Evolutionary conservation across 2,329 filamentous ascomycete genomes (phyloP), one percentile per base, ranked within the genome.

Genomic region (Alternaria sp.): DNA sequence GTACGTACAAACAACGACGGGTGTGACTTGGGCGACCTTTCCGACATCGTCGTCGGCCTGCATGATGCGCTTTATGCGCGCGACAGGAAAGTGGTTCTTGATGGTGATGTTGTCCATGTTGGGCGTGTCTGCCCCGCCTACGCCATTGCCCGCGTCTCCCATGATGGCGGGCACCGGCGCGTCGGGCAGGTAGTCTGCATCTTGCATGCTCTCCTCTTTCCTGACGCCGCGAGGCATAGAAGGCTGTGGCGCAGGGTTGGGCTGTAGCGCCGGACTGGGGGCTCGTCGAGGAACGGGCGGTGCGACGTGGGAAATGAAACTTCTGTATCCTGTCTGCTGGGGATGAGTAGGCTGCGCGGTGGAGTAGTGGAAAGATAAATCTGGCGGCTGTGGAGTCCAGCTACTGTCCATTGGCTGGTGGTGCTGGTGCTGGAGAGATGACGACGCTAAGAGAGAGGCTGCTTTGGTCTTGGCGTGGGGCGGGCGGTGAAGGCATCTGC

Each of bases 1-100:
- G 11, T n/a, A 81, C 85, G 73, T 84, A 87, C 86, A 88, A 42
- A 98, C 94, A 26, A 94, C 95, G 56, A 97, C 96, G 14, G 94
- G 94, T 0, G 95, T 97, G 61, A 98, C 95, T 79, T 99, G 95
- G 4, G 95, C 93, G 9, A 99, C 95, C 80, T 99, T 99, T 62
- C 95, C 95, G 0, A 99, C 93, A 76, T 99, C 95, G 74, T 99
- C 95, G 73, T 99, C 95, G 10, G 94, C 94, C 80, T 99, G 95
- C 95, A 99, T 98, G 72, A 99, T 98, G 51, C 95, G 88, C 84
- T 99, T 99, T 82, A 99, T 99, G 62, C 95, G 86, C 13, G 95
- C 95, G 31, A 96, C 96, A 1, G 95, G 95, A 72, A 99, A 99
- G 72, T 97, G 97, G 33, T 94, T 98, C 78, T 88, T 91, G 69